phyloP scores from a whole-genome alignment of 192 early-diverging fungal species.

The Coemansia sp. region DNA sequence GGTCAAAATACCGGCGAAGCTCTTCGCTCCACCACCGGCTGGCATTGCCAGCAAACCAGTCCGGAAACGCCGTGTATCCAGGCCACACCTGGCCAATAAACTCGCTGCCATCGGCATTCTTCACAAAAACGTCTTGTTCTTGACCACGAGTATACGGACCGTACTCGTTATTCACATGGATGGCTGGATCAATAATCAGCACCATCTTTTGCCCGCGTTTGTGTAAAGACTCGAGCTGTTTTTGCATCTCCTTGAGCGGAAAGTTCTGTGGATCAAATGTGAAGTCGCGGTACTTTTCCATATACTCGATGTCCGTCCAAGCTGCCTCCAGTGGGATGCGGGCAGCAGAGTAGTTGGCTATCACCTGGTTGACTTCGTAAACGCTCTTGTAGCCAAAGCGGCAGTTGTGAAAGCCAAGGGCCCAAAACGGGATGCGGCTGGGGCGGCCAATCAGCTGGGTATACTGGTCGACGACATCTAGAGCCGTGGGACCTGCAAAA shows the following conservation, averaged over 20 bases:
- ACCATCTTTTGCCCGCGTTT: slow-evolving; percentile 56
- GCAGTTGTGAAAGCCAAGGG: slow-evolving; percentile 64
- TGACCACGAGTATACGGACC: slow-evolving; percentile 55
- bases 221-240: slow-evolving; percentile 52
- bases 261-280: slow-evolving; percentile 58
- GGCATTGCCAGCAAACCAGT: slow-evolving; percentile 59
- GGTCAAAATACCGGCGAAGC: slow-evolving; percentile 34
- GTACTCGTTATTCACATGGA: slow-evolving; percentile 53
- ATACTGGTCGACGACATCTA: slow-evolving; percentile 54
- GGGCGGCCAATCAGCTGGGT: slow-evolving; percentile 65
- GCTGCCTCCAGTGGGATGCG: slow-evolving; percentile 61
- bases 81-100: slow-evolving; percentile 63
- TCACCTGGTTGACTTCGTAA: slow-evolving; percentile 55
- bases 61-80: slow-evolving; percentile 65
- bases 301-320: slow-evolving; percentile 74
- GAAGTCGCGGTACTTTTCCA: slow-evolving; percentile 62
- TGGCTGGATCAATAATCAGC: slow-evolving; percentile 66
- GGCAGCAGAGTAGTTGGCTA: slow-evolving; percentile 55
- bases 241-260: slow-evolving; percentile 52
- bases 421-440: slow-evolving; percentile 60
- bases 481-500: slow-evolving; percentile 56
- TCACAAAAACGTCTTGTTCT: slow-evolving; percentile 58
- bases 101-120: slow-evolving; percentile 54
- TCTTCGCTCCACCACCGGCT: slow-evolving; percentile 54
- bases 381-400: slow-evolving; percentile 63